Base-by-base conservation (phyloP, 1,139 yeast genomes). In the Geotrichum candidum region DNA sequence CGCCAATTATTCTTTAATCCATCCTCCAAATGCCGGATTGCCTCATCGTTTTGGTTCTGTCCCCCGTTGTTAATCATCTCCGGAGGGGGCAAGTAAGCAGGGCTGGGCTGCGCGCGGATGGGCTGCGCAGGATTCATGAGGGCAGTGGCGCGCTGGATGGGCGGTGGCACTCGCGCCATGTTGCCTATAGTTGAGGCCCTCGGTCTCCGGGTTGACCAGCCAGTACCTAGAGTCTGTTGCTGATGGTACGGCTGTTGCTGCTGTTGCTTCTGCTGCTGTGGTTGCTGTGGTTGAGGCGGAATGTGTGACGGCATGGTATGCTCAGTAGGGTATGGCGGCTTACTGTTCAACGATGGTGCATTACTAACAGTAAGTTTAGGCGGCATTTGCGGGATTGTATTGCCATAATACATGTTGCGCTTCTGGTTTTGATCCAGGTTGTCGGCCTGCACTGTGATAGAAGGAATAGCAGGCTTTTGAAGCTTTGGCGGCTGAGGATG, bases 151-250 rank as follows among this genome's bases (percentile, higher is more conserved):
- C 78, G 74, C 64, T 77, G 79, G 51, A 77, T 69, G n/a, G 76
- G 76, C 2, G 73, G 77, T 5, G 78, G 78, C 41, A 75, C 73
- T 3, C 77, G 73, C 35, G 75, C 79, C 63, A 74, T 69, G 65
- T 76, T 76, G 41, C 79, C 80, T 57, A 77, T 74, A 2, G 80
- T 77, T 5, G 77, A 73, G 3, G 80, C 77, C 7, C 80, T 68
- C 29, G 73, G 76, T 9, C 79, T 69, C 29, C 76, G 63, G 1
- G 66, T 35, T 10, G 63, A 51, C 64, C 62, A 59, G n/a, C 35
- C 53, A 25, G 60, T 33, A 29, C 53, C 35, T 25, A 45, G 54
- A 27, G 22, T 46, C 45, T 33, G 60, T 6, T 29, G 52, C 45
- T 35, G 41, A 15, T n/a, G 45, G 13, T 31, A 22, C n/a, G 22